Evolutionary conservation across 495 filamentous ascomycete species (phyloP).

Genomic region (Gamarada debralockiae): DNA sequence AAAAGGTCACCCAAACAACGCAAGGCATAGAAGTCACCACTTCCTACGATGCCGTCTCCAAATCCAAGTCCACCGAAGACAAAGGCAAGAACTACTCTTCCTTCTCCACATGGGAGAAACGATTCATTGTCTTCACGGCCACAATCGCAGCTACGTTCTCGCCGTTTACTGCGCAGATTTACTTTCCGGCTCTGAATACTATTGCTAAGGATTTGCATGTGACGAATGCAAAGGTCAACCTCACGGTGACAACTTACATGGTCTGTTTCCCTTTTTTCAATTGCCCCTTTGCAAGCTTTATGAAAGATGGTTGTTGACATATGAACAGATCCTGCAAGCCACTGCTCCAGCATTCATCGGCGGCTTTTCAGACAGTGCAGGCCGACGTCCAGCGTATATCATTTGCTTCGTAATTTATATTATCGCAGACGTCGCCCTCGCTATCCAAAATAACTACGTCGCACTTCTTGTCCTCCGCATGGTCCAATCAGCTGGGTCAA

Average conservation of each 20-base stretch:
- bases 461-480: conserved; percentile 48
- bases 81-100: conserved; percentile 51
- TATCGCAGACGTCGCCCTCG: conserved; percentile 49
- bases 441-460: conserved; percentile 44
- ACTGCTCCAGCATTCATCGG: conserved; percentile 55
- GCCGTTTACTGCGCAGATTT: conserved; percentile 64
- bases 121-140: conserved; percentile 56
- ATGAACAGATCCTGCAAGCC: conserved; percentile 47
- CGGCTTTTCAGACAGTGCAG: conserved; percentile 48
- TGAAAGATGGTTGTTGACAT: no score
- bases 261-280: conserved; percentile 2
- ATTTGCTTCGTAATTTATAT: conserved; percentile 49
- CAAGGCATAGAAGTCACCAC: no score
- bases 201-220: conserved; percentile 14
- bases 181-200: conserved; percentile 40
- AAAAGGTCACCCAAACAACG: no score
- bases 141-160: conserved; percentile 64
- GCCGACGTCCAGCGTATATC: conserved; percentile 52
- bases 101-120: conserved; percentile 54
- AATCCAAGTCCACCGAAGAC: no score
- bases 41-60: no score
- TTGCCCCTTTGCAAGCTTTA: neutral
- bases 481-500: conserved; percentile 50
- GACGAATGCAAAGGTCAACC: conserved; percentile 15
- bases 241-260: conserved; percentile 19